Evolutionary conservation across 179 eudicot species (phyloP), one percentile per base, ranked within the genome.

Genomic region (Silene noctiflora): DNA sequence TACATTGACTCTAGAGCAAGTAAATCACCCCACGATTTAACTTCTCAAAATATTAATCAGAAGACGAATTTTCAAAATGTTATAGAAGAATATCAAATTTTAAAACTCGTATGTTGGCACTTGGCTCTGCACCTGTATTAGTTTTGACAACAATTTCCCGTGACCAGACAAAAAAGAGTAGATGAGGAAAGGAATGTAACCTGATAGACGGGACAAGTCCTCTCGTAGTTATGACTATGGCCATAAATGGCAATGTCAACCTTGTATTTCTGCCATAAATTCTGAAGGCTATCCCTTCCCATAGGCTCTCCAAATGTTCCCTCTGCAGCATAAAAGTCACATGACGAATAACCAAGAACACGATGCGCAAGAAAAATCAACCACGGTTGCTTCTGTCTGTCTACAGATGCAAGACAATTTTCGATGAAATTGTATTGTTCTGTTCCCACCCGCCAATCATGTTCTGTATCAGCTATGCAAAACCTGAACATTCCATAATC

Each of bases 231-330:
- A 62, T 91, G 97, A 27, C 77, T 88, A 81, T 91, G 97, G 39
- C 97, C 97, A 67, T 74, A 91, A 68, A 91, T 51, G 63, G 90
- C 95, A 59, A 91, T 86, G 75, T 91, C 95, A 74, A 91, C 95
- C 85, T 87, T 91, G 82, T 91, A 90, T 82, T 86, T 91, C 69
- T 91, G 93, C 97, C 97, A 91, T 9, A 91, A 84, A 55, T 83
- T 87, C 78, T 91, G 92, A 74, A 91, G 91, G 88, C 88, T 86
- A n/a, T 91, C 94, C 70, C 91, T 85, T 6, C 97, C 97, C 95
- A 91, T 91, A 10, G 97, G 97, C 81, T 91, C 95, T 9, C 73
- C 88, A 75, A 88, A 90, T 12, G 93, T 86, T 4, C 97, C 97
- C 74, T 87, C 85, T 4, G 24, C 69, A 3, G 86, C 91, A 71